Evolutionary conservation across 495 filamentous ascomycete genomes (phyloP), one percentile per base, ranked within the genome.

Genomic region (Hypoxylon lienhwacheense): DNA sequence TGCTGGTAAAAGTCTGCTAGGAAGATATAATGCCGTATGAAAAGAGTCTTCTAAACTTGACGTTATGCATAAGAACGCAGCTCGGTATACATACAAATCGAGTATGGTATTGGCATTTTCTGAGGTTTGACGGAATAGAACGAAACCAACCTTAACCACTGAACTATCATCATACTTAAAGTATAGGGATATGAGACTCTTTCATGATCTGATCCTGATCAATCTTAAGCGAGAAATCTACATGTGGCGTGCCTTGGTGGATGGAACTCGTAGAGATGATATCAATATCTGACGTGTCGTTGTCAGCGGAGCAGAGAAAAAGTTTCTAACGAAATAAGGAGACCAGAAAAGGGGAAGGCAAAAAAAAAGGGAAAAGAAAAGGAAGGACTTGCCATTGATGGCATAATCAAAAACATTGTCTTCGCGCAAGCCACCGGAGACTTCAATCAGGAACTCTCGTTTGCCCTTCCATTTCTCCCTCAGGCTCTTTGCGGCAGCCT

Each of bases 151-250:
- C n/a, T n/a, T n/a, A n/a, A n/a, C n/a, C n/a, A n/a, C n/a, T n/a
- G n/a, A n/a, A n/a, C n/a, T n/a, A n/a, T n/a, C n/a, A n/a, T n/a
- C n/a, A n/a, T n/a, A n/a, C n/a, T n/a, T n/a, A n/a, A n/a, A n/a
- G n/a, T n/a, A n/a, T n/a, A n/a, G n/a, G n/a, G n/a, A n/a, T n/a
- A n/a, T n/a, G n/a, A n/a, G n/a, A n/a, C n/a, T n/a, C n/a, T 0
- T 26, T 12, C 7, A 19, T 22, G 11, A 57, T 31, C 15, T 66
- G 24, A n/a, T 65, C 69, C 8, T 70, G 64, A 41, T 76, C 66
- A 50, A 98, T 90, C 79, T 98, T 98, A 32, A 98, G 78, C 5
- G 91, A 96, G 66, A 96, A 97, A 66, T 98, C 93, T 31, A 98
- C 84, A 70, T 96, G 91, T 32, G 82, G 79, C 4, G 90, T 89